phyloP scores from a whole-genome alignment of 352 stramenopile species.

The Globisporangium rhizosaccharum region DNA sequence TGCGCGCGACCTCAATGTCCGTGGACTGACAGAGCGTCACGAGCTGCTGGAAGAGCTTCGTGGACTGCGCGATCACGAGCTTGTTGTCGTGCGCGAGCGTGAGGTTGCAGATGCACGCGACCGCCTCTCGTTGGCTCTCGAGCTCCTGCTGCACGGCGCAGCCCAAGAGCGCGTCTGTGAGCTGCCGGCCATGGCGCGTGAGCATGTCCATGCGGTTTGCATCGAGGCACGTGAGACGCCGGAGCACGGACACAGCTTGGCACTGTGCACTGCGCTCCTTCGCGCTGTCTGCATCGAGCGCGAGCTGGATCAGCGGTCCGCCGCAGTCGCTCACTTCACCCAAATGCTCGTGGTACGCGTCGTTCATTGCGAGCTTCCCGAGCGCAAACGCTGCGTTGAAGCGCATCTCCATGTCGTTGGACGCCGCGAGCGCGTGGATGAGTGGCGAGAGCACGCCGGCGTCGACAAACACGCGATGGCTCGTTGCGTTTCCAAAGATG shows the following conservation, averaged over 20 bases:
- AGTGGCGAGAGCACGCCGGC: constrained; percentile 67
- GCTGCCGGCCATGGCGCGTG: constrained; percentile 30
- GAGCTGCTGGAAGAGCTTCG: constrained; percentile 52
- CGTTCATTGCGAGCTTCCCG: constrained; percentile 90
- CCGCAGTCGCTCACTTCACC: constrained; percentile 45
- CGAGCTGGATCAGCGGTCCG: constrained; percentile 45
- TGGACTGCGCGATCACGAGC: constrained; percentile 41
- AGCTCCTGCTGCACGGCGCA: constrained; percentile 47
- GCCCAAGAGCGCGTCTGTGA: constrained; percentile 48
- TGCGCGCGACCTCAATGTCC: constrained; percentile 90
- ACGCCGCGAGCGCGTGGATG: constrained; percentile 45
- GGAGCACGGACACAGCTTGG: constrained; percentile 89
- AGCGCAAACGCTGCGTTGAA: constrained; percentile 92
- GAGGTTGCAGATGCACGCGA: constrained; percentile 85
- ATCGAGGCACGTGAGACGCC: constrained; percentile 78
- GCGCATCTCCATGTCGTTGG: constrained; percentile 86
- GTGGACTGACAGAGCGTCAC: constrained; percentile 68
- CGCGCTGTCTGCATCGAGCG: constrained; percentile 40
- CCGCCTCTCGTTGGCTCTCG: constrained; percentile 89
- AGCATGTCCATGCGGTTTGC: constrained; percentile 86
- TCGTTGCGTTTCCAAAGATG: constrained; percentile 58
- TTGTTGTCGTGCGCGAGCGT: constrained; percentile 80
- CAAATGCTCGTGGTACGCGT: constrained; percentile 59
- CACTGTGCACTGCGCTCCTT: constrained; percentile 63
- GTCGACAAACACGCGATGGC: constrained; percentile 69